Conservation (phyloP, 2,329 filamentous ascomycete genomes). For the Chlorencoelia australis region DNA sequence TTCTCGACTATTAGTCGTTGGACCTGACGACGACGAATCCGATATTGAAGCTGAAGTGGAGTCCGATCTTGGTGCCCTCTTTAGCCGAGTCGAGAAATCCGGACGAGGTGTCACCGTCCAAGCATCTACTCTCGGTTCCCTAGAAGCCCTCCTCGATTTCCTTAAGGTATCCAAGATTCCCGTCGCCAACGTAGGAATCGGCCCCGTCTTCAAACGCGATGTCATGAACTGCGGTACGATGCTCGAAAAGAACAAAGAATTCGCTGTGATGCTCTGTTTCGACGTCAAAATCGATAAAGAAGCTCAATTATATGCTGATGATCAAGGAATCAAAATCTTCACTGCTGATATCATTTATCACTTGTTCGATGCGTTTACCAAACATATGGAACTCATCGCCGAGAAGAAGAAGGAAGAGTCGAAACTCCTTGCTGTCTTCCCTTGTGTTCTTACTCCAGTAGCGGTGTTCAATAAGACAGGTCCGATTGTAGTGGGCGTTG, state of each 20-base stretch:
- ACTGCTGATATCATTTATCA: conserved; percentile 99
- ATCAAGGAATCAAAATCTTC: conserved; percentile 94
- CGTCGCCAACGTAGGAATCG: conserved; percentile 93
- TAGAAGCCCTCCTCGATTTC: conserved; percentile 95
- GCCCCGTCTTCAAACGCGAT: conserved; percentile 95
- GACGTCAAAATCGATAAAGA: conserved; percentile 99
- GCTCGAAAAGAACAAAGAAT: conserved; percentile 91
- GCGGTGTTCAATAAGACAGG: conserved; percentile 98
- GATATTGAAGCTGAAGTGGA: conserved; percentile 96
- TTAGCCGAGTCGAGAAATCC: conserved; percentile 83
- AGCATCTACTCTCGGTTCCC: conserved; percentile 90
- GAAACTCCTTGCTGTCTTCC: conserved; percentile 94
- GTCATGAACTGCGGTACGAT: conserved; percentile 93
- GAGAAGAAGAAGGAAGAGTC: conserved; percentile 94
- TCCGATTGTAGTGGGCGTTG: conserved; percentile 90
- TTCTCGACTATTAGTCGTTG: conserved; percentile 87
- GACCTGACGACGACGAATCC: conserved; percentile 91
- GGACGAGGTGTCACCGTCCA: conserved; percentile 95
- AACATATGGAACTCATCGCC: conserved; percentile 78
- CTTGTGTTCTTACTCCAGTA: conserved; percentile 79
- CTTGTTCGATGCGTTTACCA: conserved; percentile 91
- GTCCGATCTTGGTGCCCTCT: conserved; percentile 81
- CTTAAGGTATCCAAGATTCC: conserved; percentile 93
- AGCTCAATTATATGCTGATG: conserved; percentile 79
- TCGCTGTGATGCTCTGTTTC: conserved; percentile 98